These are phyloP conservation scores for Phylloporus scabripes DNA, from an alignment of 768 basidiomycete genomes.

Conservation along the genomic window DNA sequence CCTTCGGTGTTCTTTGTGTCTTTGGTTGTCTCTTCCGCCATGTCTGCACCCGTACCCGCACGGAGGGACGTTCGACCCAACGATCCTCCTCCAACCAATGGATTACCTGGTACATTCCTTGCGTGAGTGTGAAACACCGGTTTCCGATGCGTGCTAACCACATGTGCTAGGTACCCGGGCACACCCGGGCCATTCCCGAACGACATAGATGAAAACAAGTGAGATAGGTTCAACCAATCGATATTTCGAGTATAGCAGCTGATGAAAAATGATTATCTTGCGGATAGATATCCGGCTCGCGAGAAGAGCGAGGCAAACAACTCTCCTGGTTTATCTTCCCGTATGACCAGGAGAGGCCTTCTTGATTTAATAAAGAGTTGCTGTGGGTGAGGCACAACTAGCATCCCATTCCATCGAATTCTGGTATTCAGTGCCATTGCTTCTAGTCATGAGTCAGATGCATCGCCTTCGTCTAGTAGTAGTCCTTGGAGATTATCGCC, in stretches of 20 bases:
- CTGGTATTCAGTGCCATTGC: neutral
- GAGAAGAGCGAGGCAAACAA: neutral
- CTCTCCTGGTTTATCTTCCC: too few species aligned
- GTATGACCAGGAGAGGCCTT: neutral
- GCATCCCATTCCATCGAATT: neutral
- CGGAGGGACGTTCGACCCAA: neutral
- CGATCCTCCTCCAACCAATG: too few species aligned
- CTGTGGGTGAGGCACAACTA: neutral
- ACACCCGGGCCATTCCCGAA: neutral
- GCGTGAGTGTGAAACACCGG: neutral
- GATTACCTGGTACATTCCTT: neutral
- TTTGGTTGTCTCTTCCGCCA: neutral
- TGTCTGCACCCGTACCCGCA: neutral
- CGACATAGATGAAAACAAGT: neutral
- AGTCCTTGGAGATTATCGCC: too few species aligned
- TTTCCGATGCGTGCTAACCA: neutral
- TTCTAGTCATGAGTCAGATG: too few species aligned
- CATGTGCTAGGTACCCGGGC: neutral
- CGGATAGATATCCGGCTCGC: neutral
- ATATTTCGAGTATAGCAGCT: neutral
- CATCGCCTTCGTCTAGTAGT: too few species aligned
- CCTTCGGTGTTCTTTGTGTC: neutral
- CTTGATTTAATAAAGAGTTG: too few species aligned
- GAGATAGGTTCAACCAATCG: neutral
- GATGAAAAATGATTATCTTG: neutral